Base-by-base conservation (phyloP, 2,329 filamentous ascomycete genomes). In the Penicillium sp. region DNA sequence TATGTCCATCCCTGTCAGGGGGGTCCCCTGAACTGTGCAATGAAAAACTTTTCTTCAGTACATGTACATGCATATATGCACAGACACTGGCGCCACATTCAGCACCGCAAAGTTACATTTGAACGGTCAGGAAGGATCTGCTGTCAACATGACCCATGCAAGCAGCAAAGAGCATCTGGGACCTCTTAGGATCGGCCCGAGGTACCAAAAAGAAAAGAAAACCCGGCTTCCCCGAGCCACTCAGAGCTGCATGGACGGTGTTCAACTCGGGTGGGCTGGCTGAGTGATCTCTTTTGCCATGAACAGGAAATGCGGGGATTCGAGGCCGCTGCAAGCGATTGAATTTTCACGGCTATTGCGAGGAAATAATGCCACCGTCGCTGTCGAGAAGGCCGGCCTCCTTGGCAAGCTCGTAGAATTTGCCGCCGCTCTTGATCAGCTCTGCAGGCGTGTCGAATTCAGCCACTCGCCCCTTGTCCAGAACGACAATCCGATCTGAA, bases 401-500 rank as follows among this genome's bases (percentile, higher is more conserved):
- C 75, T 87, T 92, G 58, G 97, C 94, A 46, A 99, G 79, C 55
- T 92, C 87, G 75, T 94, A 90, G 73, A 99, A 99, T 49, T 90
- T 75, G 2, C 93, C 90, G 69, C 85, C 85, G 68, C 82, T 82
- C 73, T 85, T 85, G 59, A 96, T 84, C 55, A 99, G 80, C 60
- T 87, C 86, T 38, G 84, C 80, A 2, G 94, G 94, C 7, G 87
- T 91, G 72, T 96, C 94, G 73, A 97, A 99, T 73, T 99, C 94
- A 47, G 87, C 88, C 40, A 99, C 92, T 66, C 86, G 84, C 41
- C 94, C 94, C 73, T 89, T 88, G 70, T 97, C 91, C 6, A 99
- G 83, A 47, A 99, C 94, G 35, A 99, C 87, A 59, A 99, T 94
- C 48, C 92, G 86, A 76, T 99, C 93, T 58, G 82, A 86, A 67